Evolutionary conservation across 1,284 basidiomycete species (phyloP), one percentile per base, ranked within the genome.

Genomic region (Uromyces viciae-fabae): DNA sequence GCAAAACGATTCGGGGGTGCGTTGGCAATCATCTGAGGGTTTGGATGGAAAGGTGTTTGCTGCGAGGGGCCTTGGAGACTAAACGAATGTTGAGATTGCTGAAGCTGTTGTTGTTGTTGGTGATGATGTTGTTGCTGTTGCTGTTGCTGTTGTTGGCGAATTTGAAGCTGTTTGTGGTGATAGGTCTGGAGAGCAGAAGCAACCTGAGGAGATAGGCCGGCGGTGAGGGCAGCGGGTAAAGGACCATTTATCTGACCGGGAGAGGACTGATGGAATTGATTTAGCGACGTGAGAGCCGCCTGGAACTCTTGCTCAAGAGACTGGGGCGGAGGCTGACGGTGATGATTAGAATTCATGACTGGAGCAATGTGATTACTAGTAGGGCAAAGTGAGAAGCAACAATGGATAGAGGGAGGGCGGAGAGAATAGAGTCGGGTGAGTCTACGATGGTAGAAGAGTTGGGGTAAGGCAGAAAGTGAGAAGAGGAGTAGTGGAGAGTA

Each of bases 71-170:
- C 54, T 11, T 38, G 33, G 42, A 52, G 68, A 36, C 42, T 42
- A 22, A 71, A 68, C 9, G 68, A 40, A 25, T 79, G 77, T 40
- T 71, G 68, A 31, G 49, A 52, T 72, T 58, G 66, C 42, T 72
- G 38, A 17, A 43, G 68, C 52, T 79, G 77, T 25, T 71, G 68
- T 40, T 69, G 66, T 31, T 79, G 46, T 43, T 40, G 49, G 28
- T 71, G 66, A 9, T 68, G 64, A n/a, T 79, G 76, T 71, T 79
- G 76, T 28, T 71, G 66, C n/a, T 54, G 64, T 19, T 68, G 64
- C 31, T 68, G 62, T 4, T 54, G 49, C 17, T 60, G 76, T 9
- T 56, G 64, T 33, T 79, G 64, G 33, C 54, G 75, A 9, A 56
- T 58, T n/a, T 76, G 75, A 43, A 42, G 58, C 46, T 69, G 46